Base-by-base conservation (phyloP, 2,329 filamentous ascomycete genomes). In the Diaporthe sp. region DNA sequence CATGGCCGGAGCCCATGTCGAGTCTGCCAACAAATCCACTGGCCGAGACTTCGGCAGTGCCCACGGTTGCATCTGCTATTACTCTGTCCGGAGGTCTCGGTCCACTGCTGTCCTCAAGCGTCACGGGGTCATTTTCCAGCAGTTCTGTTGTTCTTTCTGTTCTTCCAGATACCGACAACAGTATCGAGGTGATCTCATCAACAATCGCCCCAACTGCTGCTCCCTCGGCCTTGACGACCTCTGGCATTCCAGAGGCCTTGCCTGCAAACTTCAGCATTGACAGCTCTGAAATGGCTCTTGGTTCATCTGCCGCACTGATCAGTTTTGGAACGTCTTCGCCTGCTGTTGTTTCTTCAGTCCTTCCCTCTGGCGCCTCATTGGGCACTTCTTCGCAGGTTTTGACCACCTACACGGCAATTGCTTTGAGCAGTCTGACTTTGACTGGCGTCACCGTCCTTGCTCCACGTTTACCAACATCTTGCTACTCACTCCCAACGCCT, bases 391-490 rank as follows among this genome's bases (percentile, higher is more conserved):
- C 75, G 5, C 45, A 70, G 17, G 28, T 55, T 13, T 17, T 76
- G 22, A 64, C 75, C 6, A 73, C 73, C 35, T 73, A 75, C 40
- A 33, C 75, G 7, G 50, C 75, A 12, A 55, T 76, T 30, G 10
- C 73, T n/a, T 25, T 76, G 42, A 55, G 35, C n/a, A 71, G 76
- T 50, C 73, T 68, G 15, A 67, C 73, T 19, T 54, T 79, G 52
- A 79, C 76, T 17, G 75, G 74, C 45, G 75, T 79, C 45, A 79
- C 78, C 15, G 52, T 79, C 35, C 72, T 79, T 19, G 73, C 77
- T 22, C 74, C 77, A 13, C 77, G 77, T 54, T 80, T 77, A 2
- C 78, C 78, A 25, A 75, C 78, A 13, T 78, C 78, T 1, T 79
- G 78, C 72, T 80, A 77, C 66, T 71, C 68, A 2, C 75, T 80